Evolutionary conservation across 805 yeast species (phyloP).

Genomic region (Candida khao-thaluensis): DNA sequence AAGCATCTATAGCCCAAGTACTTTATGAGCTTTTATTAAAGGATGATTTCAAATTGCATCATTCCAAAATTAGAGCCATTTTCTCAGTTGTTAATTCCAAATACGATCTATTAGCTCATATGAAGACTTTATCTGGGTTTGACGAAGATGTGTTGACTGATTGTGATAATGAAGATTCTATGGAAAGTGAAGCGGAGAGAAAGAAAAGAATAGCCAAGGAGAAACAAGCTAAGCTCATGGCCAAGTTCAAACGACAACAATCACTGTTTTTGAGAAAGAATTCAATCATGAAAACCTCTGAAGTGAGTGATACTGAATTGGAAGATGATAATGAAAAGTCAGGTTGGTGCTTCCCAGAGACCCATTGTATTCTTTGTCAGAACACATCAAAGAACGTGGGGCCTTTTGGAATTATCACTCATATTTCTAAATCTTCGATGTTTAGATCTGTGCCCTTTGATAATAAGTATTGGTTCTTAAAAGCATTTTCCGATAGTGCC

Average conservation of each 20-base stretch:
- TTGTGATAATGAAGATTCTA: slow-evolving; percentile 12
- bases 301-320: slow-evolving; percentile 43
- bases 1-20: slow-evolving; percentile 37
- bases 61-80: slow-evolving; percentile 58
- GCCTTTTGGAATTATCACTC: slow-evolving; percentile 73
- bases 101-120: slow-evolving; percentile 23
- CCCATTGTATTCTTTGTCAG: slow-evolving; percentile 79
- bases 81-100: slow-evolving; percentile 34
- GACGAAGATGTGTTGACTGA: slow-evolving; percentile 23
- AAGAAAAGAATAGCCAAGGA: slow-evolving; percentile 70
- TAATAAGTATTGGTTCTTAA: slow-evolving; percentile 62
- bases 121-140: slow-evolving; percentile 23
- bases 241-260: slow-evolving; percentile 79
- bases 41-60: slow-evolving; percentile 43
- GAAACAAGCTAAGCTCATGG: slow-evolving; percentile 69
- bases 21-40: slow-evolving; percentile 39
- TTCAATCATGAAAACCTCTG: slow-evolving; percentile 22
- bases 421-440: slow-evolving; percentile 56
- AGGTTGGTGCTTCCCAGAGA: slow-evolving; percentile 69
- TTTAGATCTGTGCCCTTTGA: slow-evolving; percentile 64
- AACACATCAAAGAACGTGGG: slow-evolving; percentile 66
- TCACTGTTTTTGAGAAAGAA: slow-evolving; percentile 64
- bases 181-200: slow-evolving; percentile 46
- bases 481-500: slow-evolving; percentile 53
- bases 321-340: slow-evolving; percentile 30